Evolutionary conservation across 2,329 filamentous ascomycete genomes (phyloP).

Genomic region (Calonectria honghensis): DNA sequence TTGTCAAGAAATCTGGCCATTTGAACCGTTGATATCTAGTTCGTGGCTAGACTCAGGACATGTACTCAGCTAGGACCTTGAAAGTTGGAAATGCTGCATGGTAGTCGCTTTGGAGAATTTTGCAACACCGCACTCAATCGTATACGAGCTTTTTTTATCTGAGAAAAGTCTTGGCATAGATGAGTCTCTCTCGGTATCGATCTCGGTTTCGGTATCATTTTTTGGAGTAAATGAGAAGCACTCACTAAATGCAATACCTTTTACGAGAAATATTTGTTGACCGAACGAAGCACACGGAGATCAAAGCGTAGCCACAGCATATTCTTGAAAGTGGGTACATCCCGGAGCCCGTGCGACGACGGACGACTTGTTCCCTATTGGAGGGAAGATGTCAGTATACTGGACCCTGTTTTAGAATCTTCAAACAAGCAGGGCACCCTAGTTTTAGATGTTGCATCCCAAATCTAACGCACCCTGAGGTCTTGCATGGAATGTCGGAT

Average conservation of each 20-base stretch:
- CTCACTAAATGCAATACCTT: neutral
- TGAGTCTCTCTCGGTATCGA: neutral
- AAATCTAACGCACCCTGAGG: neutral
- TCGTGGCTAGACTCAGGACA: too few species aligned
- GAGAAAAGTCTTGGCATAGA: neutral
- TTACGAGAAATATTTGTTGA: neutral
- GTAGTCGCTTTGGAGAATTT: too few species aligned
- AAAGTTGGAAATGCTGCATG: too few species aligned
- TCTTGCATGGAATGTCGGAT: neutral
- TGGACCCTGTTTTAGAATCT: neutral
- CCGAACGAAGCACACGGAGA: neutral
- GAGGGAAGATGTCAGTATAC: neutral
- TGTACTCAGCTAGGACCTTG: neutral
- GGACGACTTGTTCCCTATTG: constrained; percentile 8
- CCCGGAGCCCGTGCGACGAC: neutral
- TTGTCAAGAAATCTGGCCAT: too few species aligned
- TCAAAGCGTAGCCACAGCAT: neutral
- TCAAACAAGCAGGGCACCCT: neutral
- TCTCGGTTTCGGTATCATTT: neutral
- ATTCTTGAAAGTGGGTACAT: neutral
- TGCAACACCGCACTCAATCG: too few species aligned
- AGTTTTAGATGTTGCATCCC: neutral
- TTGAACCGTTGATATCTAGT: too few species aligned
- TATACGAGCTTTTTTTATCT: neutral
- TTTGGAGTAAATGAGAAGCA: neutral